phyloP scores from a whole-genome alignment of 2,329 filamentous ascomycete species.

The Aspergillus aculeatinus region DNA sequence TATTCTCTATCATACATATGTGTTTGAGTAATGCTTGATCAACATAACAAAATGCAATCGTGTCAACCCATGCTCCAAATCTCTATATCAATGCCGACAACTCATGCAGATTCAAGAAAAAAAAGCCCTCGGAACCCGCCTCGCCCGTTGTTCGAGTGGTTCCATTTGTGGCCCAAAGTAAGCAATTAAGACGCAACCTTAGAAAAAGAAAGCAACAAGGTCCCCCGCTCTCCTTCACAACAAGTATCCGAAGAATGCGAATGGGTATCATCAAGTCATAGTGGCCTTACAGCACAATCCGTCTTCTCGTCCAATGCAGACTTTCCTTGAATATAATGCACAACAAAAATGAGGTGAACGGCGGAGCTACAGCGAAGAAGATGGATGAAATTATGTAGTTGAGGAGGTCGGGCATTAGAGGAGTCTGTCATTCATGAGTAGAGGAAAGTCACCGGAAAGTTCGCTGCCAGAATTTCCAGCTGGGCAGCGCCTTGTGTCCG shows the following conservation, averaged over 20 bases:
- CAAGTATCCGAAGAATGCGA: background rate
- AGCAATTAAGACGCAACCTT: background rate
- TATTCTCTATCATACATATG: background rate
- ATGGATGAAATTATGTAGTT: background rate
- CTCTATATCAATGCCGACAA: background rate
- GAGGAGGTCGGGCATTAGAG: background rate
- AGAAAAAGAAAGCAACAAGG: background rate
- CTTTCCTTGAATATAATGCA: background rate
- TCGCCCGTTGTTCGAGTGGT: background rate
- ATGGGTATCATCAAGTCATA: slow-evolving; percentile 8
- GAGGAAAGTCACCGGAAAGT: slow-evolving; percentile 9
- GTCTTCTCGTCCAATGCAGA: background rate
- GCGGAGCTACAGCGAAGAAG: background rate
- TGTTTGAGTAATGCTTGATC: background rate
- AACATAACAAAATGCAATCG: background rate
- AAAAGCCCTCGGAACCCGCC: background rate
- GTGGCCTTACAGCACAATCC: background rate
- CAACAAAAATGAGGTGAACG: background rate
- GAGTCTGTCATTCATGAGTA: background rate
- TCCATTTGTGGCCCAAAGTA: background rate
- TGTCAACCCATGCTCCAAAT: background rate
- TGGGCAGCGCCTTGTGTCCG: slow-evolving; percentile 33
- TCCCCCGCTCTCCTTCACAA: background rate
- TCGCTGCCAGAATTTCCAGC: slow-evolving; percentile 48
- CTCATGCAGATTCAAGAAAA: background rate